Evolutionary conservation across 2,329 filamentous ascomycete genomes (phyloP), one percentile per base, ranked within the genome.

Genomic region (Emergomyces pasteurianus): DNA sequence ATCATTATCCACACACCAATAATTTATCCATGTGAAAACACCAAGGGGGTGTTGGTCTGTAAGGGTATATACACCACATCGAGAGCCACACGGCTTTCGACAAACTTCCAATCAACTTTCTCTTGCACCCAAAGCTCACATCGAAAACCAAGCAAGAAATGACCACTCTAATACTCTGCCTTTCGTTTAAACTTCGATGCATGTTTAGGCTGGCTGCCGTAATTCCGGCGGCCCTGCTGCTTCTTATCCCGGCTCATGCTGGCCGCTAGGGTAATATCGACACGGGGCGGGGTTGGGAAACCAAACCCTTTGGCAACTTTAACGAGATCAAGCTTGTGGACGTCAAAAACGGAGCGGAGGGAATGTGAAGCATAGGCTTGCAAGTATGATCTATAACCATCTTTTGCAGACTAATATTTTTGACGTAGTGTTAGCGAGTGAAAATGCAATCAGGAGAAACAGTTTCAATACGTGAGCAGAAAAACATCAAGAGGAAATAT

Each of bases 291-390:
- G 0, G 85, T 83, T 4, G 80, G 75, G 74, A 95, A 95, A 0
- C 90, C 90, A 70, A 94, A 95, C 65, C 85, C 84, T 80, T 90
- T 92, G 58, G 89, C 89, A 3, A 95, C 86, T 77, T 92, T 92
- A 68, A 87, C 84, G 21, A 95, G 79, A 71, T 95, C 90, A 14
- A 94, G 79, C 71, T 90, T 89, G 73, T 90, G 81, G 59, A 95
- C 85, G 72, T 92, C 88, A 71, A 92, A 95, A 43, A 95, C 86
- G n/a, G 85, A 87, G 34, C 90, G 84, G 62, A 94, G 79, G 66
- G 83, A 87, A 76, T 92, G 94, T 62, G 87, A 91, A 26, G 92
- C 91, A 72, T 99, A 99, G 0, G 94, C 92, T 73, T 97, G 91
- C 28, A 99, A 82, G 73, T 99, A 99, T 23, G 89, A 90, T 63